Evolutionary conservation across 257 asterid genomes (phyloP).

Genomic region (Solanum neorickii): DNA sequence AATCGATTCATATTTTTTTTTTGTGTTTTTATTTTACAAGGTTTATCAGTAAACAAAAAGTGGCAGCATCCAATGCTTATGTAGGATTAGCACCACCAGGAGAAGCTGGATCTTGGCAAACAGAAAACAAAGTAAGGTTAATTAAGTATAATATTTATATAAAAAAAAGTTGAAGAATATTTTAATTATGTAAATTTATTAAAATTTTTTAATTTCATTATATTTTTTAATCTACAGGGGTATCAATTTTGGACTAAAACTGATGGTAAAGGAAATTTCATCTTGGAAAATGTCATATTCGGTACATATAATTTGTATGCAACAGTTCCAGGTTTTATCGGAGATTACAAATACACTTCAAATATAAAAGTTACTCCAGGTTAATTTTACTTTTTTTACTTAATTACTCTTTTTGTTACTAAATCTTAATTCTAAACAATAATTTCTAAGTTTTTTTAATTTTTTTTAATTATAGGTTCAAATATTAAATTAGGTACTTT

Average conservation of each 20-base stretch:
- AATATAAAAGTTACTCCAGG: conserved; percentile 26
- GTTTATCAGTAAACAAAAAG: conserved; percentile 19
- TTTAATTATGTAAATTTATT: neutral
- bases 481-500: conserved; percentile 2
- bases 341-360: conserved; percentile 37
- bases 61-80: conserved; percentile 33
- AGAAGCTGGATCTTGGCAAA: conserved; percentile 66
- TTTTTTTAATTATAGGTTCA: conserved; percentile 13
- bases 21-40: conserved; percentile 1
- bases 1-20: no score
- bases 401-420: neutral
- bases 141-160: neutral
- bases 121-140: conserved; percentile 40
- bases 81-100: conserved; percentile 52
- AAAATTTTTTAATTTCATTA: neutral
- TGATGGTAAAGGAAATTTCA: conserved; percentile 24
- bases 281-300: conserved; percentile 23
- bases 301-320: conserved; percentile 54
- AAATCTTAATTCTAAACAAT: neutral
- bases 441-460: neutral
- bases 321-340: conserved; percentile 29
- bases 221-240: conserved; percentile 11
- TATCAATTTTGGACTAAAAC: conserved; percentile 62
- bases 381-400: neutral
- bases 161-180: neutral